These are phyloP conservation scores for Helichrysum umbraculigerum DNA, from an alignment of 129 eudicot species.

Conservation along the genomic window DNA sequence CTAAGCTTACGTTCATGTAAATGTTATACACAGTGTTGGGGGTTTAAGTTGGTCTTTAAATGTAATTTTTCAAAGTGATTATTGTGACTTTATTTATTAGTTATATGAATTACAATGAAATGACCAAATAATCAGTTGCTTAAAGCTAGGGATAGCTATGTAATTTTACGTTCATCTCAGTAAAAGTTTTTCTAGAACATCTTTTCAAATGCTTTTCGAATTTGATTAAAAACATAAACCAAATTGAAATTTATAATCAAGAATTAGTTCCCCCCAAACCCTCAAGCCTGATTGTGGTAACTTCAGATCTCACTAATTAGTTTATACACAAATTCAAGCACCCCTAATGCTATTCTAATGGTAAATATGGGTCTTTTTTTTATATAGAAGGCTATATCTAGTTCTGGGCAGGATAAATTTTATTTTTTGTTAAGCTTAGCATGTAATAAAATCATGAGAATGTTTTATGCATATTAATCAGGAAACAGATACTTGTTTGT, in stretches of 20 bases:
- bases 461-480: neutral
- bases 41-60: neutral
- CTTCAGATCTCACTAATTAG: neutral
- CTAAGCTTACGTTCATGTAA: neutral
- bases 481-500: neutral
- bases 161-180: neutral
- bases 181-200: neutral
- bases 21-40: neutral
- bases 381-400: neutral
- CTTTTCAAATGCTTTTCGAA: neutral
- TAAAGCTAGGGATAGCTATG: neutral
- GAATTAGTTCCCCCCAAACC: neutral
- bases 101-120: neutral
- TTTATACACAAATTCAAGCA: neutral
- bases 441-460: neutral
- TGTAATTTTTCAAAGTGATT: neutral
- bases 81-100: neutral
- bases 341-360: neutral
- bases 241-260: neutral
- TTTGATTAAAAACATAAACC: neutral
- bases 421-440: neutral
- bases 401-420: neutral
- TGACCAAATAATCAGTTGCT: neutral
- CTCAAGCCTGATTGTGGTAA: neutral
- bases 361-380: neutral